phyloP scores from a whole-genome alignment of 169 alveolate species.

The Plasmodium sp. region DNA sequence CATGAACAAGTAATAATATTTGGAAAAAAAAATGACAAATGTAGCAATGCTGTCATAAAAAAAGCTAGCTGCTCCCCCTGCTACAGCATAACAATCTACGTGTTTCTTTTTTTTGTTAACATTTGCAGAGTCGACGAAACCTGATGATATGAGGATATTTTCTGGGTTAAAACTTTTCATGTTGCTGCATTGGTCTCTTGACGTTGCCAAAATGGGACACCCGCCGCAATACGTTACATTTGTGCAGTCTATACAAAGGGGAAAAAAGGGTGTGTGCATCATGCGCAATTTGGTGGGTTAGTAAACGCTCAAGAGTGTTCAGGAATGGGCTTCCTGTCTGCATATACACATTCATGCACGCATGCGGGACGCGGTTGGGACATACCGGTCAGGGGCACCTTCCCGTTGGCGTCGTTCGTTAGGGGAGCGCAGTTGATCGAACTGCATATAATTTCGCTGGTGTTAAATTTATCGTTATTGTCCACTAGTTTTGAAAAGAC shows the following conservation, averaged over 20 bases:
- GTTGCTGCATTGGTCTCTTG: conserved; percentile 50
- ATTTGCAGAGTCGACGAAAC: conserved; percentile 31
- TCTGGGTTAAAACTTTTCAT: conserved; percentile 46
- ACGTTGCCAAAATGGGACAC: conserved; percentile 22
- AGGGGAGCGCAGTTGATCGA: conserved; percentile 28
- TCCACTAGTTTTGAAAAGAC: conserved; percentile 16
- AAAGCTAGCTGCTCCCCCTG: not conserved
- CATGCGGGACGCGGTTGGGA: not conserved
- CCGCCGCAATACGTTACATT: conserved; percentile 54
- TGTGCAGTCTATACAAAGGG: conserved; percentile 47
- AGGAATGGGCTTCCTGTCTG: not conserved
- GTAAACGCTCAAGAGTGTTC: not conserved
- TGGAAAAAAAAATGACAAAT: not conserved
- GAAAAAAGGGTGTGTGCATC: not conserved
- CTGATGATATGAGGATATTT: conserved; percentile 36
- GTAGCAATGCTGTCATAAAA: not conserved
- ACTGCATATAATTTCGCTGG: conserved; percentile 66
- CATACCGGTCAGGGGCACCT: conserved; percentile 41
- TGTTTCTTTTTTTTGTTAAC: conserved; percentile 18
- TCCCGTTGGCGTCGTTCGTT: conserved; percentile 26
- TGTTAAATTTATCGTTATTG: conserved; percentile 26
- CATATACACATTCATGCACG: not conserved
- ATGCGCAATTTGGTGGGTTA: not conserved
- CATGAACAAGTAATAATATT: not conserved
- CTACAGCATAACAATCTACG: not conserved